Conservation (phyloP, 1,284 basidiomycete species). For the Apiotrichum akiyoshidainum region DNA sequence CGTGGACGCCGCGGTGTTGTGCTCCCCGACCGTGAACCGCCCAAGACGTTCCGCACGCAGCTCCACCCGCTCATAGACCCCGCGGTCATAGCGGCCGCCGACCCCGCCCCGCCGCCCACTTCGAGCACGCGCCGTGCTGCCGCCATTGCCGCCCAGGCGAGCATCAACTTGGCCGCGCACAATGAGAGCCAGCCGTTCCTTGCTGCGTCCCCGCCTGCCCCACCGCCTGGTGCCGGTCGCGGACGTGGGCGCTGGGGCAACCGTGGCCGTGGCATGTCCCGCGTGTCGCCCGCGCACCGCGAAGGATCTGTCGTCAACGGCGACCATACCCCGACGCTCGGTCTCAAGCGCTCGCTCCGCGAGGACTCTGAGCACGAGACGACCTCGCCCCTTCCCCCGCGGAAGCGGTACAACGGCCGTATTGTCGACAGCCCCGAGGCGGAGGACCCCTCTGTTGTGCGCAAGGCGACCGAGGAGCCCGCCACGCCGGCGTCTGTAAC, state of each 20-base stretch:
- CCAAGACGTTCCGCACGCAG: constrained; percentile 84
- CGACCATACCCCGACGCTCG: constrained; percentile 21
- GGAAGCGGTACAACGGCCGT: constrained; percentile 26
- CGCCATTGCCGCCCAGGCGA: constrained; percentile 69
- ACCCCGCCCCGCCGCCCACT: constrained; percentile 56
- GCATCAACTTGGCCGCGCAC: constrained; percentile 46
- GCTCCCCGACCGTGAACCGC: constrained; percentile 87
- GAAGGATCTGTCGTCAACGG: constrained; percentile 31
- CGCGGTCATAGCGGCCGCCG: constrained; percentile 26
- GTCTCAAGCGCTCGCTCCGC: constrained; percentile 26
- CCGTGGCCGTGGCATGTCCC: constrained; percentile 15
- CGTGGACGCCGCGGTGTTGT: constrained; percentile 83
- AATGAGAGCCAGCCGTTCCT: constrained; percentile 49
- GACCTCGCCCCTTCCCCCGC: constrained; percentile 20
- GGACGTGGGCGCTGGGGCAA: constrained; percentile 6
- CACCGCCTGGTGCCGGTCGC: constrained; percentile 28
- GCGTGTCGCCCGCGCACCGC: constrained; percentile 30
- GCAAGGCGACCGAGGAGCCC: constrained; percentile 12
- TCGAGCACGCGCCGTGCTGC: constrained; percentile 66
- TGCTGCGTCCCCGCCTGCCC: constrained; percentile 52
- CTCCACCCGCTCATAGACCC: constrained; percentile 53
- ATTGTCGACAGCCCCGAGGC: constrained; percentile 23
- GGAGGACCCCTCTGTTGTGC: constrained; percentile 1
- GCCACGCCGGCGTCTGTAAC: background rate
- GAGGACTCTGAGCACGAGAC: constrained; percentile 30